Evolutionary conservation across 108 stramenopile species (phyloP).

Genomic region (Thalassiosira profunda): DNA sequence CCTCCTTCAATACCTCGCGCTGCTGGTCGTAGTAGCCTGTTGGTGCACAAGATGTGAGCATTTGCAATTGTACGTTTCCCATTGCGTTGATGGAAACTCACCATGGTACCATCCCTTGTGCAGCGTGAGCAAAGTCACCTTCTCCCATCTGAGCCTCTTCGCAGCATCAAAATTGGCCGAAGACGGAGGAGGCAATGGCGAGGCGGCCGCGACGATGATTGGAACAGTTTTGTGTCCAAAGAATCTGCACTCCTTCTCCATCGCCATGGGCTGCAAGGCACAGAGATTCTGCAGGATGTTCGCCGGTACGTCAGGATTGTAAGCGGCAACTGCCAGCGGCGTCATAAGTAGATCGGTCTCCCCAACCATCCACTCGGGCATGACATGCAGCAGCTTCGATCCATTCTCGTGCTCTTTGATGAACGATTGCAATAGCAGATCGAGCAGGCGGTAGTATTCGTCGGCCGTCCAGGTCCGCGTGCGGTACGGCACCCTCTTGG

Average conservation of each 20-base stretch:
- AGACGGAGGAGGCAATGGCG: conserved; percentile 3
- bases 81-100: too few species aligned
- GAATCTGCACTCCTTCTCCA: conserved; percentile 11
- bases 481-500: conserved; percentile 3
- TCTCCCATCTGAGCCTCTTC: conserved; percentile 27
- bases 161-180: too few species aligned
- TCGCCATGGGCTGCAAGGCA: conserved; percentile 21
- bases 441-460: conserved; percentile 12
- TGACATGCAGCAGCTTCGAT: conserved; percentile 1
- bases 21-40: too few species aligned
- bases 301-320: conserved; percentile 38
- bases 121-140: conserved; percentile 20
- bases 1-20: neutral
- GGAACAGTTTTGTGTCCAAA: conserved; percentile 14
- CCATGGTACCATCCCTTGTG: neutral
- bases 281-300: conserved; percentile 1
- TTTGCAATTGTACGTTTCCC: too few species aligned
- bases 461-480: conserved; percentile 12
- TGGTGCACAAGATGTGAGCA: too few species aligned
- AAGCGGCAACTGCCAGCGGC: conserved; percentile 35
- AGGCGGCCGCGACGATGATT: conserved; percentile 29
- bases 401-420: neutral
- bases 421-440: conserved; percentile 4
- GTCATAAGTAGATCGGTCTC: neutral
- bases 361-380: conserved; percentile 11